Percentiles rank a stretch among this genome's conserved stretches.
Evolutionary conservation across 441 rosid species (phyloP).

Genomic region (Bruguiera hainesii): DNA sequence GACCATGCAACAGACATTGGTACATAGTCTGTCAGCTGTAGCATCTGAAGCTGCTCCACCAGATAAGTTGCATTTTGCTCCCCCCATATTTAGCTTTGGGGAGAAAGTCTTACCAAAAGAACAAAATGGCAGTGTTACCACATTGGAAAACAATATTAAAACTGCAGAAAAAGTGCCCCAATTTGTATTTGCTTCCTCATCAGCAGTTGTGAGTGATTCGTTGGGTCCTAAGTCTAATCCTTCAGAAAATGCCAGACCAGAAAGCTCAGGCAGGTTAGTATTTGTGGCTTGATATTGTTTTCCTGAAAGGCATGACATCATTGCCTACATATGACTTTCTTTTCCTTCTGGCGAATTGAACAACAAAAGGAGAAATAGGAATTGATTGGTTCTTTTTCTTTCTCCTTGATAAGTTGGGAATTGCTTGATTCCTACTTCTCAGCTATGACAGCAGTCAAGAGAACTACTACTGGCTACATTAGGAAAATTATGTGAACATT

Average conservation of each 20-base stretch:
- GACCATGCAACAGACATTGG: constrained; percentile 31
- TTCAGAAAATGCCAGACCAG: constrained; percentile 27
- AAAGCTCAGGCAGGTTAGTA: constrained; percentile 45
- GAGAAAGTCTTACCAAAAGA: constrained; percentile 34
- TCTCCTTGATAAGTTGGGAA: neutral
- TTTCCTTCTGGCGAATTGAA: neutral
- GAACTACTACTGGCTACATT: neutral
- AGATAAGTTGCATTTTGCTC: constrained; percentile 22
- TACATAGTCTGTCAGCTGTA: constrained; percentile 31
- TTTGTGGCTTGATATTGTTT: constrained; percentile 18
- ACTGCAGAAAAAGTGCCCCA: constrained; percentile 24
- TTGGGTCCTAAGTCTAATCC: constrained; percentile 21
- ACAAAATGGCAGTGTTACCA: constrained; percentile 26
- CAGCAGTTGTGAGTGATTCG: constrained; percentile 25
- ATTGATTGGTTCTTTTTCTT: no score
- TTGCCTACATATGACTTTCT: neutral
- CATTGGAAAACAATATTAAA: constrained; percentile 22
- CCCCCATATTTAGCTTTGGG: constrained; percentile 26
- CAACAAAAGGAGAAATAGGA: no score
- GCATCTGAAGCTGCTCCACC: constrained; percentile 23
- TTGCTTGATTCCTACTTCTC: no score
- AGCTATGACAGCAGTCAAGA: no score
- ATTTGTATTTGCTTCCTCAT: constrained; percentile 12
- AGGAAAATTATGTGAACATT: neutral
- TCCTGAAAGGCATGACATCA: neutral